These are phyloP conservation scores for Penicillium capsulatum DNA, from an alignment of 2,329 filamentous ascomycete genomes.

Conservation along the genomic window DNA sequence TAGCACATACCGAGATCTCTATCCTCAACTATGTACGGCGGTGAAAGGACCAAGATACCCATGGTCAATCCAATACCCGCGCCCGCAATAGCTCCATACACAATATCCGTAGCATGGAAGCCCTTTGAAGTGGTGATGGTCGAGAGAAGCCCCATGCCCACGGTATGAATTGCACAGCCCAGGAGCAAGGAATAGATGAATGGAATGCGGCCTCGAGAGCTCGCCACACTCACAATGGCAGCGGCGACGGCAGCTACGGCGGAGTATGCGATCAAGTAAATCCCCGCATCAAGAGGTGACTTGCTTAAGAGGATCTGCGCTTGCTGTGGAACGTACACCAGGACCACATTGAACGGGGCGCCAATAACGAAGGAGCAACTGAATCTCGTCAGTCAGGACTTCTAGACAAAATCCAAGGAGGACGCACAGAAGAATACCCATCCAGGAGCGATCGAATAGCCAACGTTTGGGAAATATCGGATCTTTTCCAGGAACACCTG, in stretches of 20 bases:
- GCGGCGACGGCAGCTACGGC: slow-evolving; percentile 23
- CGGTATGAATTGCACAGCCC: slow-evolving; percentile 23
- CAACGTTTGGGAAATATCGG: slow-evolving; percentile 30
- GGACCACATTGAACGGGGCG: slow-evolving; percentile 25
- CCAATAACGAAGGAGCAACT: slow-evolving; percentile 28
- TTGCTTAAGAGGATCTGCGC: slow-evolving; percentile 23
- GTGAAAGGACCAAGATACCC: slow-evolving; percentile 21
- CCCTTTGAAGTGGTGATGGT: slow-evolving; percentile 17
- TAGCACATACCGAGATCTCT: slow-evolving; percentile 23
- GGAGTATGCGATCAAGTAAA: slow-evolving; percentile 26
- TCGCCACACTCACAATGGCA: slow-evolving; percentile 20
- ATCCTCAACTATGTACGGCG: slow-evolving; percentile 26
- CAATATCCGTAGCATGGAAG: slow-evolving; percentile 22
- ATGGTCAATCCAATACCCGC: slow-evolving; percentile 22
- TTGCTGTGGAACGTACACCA: slow-evolving; percentile 30
- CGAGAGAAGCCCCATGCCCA: slow-evolving; percentile 25
- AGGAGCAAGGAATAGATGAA: slow-evolving; percentile 27
- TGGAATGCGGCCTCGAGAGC: slow-evolving; percentile 21
- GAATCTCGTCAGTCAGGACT: neutral
- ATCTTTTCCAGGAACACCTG: slow-evolving; percentile 18
- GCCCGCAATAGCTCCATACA: slow-evolving; percentile 21
- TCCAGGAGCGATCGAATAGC: slow-evolving; percentile 24
- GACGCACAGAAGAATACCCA: slow-evolving; percentile 26
- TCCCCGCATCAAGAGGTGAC: slow-evolving; percentile 26
- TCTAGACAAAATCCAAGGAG: neutral